phyloP scores from a whole-genome alignment of 768 basidiomycete species.

The Pleurotus tuoliensis region DNA sequence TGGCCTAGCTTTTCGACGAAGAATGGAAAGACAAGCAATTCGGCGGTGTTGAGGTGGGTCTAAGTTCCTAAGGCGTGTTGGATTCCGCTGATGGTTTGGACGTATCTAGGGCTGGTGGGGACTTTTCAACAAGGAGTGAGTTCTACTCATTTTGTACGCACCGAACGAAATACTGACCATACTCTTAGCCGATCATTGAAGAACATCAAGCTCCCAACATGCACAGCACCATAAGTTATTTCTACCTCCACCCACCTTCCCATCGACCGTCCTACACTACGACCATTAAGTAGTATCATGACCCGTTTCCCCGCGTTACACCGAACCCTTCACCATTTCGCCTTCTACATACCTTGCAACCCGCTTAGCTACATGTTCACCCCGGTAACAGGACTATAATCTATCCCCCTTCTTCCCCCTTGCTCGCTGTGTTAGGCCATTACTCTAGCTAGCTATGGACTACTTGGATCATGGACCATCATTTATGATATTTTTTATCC shows the following conservation, averaged over 20 bases:
- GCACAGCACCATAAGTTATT: constrained; percentile 33
- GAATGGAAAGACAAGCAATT: constrained; percentile 72
- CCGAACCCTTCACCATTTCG: no score
- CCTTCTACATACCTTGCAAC: no score
- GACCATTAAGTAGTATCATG: background rate
- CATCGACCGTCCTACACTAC: background rate
- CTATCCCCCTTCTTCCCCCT: background rate
- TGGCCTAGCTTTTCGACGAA: constrained; percentile 68
- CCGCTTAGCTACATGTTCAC: no score
- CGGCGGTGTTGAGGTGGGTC: constrained; percentile 67
- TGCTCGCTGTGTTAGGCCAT: background rate
- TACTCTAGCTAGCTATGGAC: constrained; percentile 2
- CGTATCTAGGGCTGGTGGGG: constrained; percentile 42
- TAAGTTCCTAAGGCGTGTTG: background rate
- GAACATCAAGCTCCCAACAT: constrained; percentile 62
- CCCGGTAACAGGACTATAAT: background rate
- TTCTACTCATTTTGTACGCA: background rate
- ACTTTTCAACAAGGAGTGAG: constrained; percentile 39
- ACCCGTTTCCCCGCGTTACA: background rate
- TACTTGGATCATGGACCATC: constrained; percentile 7
- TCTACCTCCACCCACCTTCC: background rate
- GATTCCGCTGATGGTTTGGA: constrained; percentile 3
- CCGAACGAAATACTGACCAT: background rate
- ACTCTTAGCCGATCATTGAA: constrained; percentile 62
- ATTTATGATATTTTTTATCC: no score